Evolutionary conservation across 2,329 filamentous ascomycete genomes (phyloP), one percentile per base, ranked within the genome.

Genomic region (Neurospora sp.): DNA sequence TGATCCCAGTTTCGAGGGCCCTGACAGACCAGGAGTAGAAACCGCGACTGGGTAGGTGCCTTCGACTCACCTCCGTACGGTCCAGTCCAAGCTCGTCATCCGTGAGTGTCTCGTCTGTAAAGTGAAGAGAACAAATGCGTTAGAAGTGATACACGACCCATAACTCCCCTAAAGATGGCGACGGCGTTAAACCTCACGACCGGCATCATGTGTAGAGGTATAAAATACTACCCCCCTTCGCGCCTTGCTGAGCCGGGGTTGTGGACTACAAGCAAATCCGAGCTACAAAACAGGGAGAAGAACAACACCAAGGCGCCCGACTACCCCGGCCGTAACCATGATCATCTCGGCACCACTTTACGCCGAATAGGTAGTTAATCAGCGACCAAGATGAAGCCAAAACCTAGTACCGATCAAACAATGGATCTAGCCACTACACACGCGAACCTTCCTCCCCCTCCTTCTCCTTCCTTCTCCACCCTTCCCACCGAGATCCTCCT

Each of bases 221-320:
- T 46, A 46, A 19, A 46, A n/a, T 23, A 2, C 43, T 1, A 10
- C 40, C 1, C 43, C 43, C 19, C 0, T 46, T 46, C 19, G 8
- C 43, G 0, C n/a, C 19, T 11, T 0, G 19, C 19, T 0, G 10
- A 46, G n/a, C n/a, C 8, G n/a, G 8, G n/a, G 3, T 19, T 19
- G 8, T n/a, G 8, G 0, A 4, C 17, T 46, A 8, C 28, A 33
- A 46, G n/a, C 43, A 12, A 46, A 1, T 23, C 19, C 10, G 10
- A 46, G 19, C 43, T 12, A 19, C 43, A 6, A 2, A 19, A 19
- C 8, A 46, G 10, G 10, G 1, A 23, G 0, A 46, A 6, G 10
- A 10, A 46, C 2, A 12, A 1, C 43, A 23, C 5, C n/a, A 23
- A 46, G 19, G 19, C 43, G 3, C 2, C 10, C 1, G n/a, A 19